Base-by-base conservation (phyloP, 2,329 filamentous ascomycete genomes). In the Fusarium sp. region DNA sequence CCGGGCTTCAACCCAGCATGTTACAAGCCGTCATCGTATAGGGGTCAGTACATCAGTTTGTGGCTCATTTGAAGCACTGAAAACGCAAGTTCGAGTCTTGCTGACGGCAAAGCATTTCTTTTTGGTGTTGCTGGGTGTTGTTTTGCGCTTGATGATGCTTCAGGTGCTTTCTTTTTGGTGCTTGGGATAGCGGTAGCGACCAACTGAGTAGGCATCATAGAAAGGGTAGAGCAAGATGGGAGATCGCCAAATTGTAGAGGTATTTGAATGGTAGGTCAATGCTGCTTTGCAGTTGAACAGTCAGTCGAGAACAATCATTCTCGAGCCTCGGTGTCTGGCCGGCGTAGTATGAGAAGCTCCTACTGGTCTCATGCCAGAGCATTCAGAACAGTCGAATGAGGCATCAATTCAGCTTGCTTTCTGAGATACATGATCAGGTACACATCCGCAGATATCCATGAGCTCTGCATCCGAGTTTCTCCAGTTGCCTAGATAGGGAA, bases 21-120 rank as follows among this genome's bases (percentile, higher is more conserved):
- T 15, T 38, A 68, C 25, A 57, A 58, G 74, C 74, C 74, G 71
- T 76, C 69, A 76, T 76, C 74, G 72, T 76, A 76, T 76, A 76
- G 74, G 71, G 74, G 74, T 74, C 63, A 76, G 73, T 76, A 74
- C 69, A 76, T 58, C 73, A 76, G 74, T 74, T 76, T 77, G 71
- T 76, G 72, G 72, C 43, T 69, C 4, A 15, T 43, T 32, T 11
- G 52, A 74, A 67, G 25, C 73, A 71, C 73, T 76, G 73, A 60
- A 76, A 76, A 76, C 74, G 62, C 68, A 70, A 73, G 73, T 76
- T 76, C 74, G 71, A 76, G 71, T 76, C 73, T 73, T 71, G 68
- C 63, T 74, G 65, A 76, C 68, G 73, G 73, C 47, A 52, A 52
- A 27, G 9, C 25, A 52, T 52, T 32, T 52, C 47, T 52, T 52